A percentile compares a stretch with the other conserved stretches of the same genome.
Evolutionary conservation across 192 early-diverging fungal species (phyloP).

Genomic region (Coemansia sp.): DNA sequence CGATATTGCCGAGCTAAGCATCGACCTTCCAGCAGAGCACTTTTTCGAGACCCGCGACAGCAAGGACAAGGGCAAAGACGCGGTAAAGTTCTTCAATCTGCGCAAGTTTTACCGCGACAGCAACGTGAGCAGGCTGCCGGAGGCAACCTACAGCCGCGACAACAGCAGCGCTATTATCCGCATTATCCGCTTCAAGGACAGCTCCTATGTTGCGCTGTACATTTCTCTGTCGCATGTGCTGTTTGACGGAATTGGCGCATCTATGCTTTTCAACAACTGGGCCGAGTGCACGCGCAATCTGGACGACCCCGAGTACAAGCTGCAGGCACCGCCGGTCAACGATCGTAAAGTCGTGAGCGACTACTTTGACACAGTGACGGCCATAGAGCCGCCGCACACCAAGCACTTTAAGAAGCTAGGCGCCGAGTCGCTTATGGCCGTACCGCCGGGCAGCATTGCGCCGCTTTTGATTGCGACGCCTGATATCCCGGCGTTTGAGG

Average conservation of each 20-base stretch:
- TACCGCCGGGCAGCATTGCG: conserved; percentile 14
- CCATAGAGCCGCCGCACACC: conserved; percentile 25
- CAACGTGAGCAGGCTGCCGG: conserved; percentile 19
- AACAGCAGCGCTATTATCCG: conserved; percentile 21
- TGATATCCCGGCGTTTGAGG: conserved; percentile 12
- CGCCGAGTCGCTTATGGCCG: not conserved
- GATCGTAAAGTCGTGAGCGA: conserved; percentile 21
- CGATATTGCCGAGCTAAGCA: conserved; percentile 22
- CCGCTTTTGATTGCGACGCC: conserved; percentile 35
- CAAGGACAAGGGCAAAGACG: not conserved
- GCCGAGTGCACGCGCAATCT: conserved; percentile 37
- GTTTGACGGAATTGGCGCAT: conserved; percentile 28
- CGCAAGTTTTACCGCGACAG: conserved; percentile 26
- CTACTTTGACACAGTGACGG: conserved; percentile 22
- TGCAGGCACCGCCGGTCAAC: conserved; percentile 15
- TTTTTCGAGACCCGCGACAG: conserved; percentile 17
- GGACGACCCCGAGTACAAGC: conserved; percentile 5
- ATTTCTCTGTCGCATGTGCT: conserved; percentile 33
- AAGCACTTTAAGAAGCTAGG: conserved; percentile 25
- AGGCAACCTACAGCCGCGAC: conserved; percentile 36
- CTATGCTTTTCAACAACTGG: conserved; percentile 35
- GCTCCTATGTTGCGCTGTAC: conserved; percentile 27
- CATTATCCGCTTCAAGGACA: conserved; percentile 32
- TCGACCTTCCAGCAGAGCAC: conserved; percentile 24
- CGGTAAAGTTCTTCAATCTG: conserved; percentile 37